Conservation (phyloP, 257 asterid genomes). For the Anisodus acutangulus region DNA sequence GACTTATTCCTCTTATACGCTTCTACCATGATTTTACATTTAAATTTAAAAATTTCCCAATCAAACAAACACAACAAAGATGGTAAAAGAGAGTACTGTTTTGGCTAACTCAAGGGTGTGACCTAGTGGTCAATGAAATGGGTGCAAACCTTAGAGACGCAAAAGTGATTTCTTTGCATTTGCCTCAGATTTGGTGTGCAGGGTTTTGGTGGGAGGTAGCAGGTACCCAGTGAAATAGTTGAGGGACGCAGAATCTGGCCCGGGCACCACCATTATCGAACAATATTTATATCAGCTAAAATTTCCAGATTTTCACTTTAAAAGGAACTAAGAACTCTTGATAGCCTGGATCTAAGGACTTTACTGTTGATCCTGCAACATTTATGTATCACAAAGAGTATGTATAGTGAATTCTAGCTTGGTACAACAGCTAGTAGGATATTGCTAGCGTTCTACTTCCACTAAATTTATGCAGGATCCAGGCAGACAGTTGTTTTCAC, state of each 20-base stretch:
- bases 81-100: not conserved
- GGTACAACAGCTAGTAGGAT: not conserved
- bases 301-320: not conserved
- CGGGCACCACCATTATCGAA: not conserved
- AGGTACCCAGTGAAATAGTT: not conserved
- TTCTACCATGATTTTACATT: not conserved
- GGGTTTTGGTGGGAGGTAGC: not conserved
- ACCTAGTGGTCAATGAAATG: not conserved
- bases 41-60: not conserved
- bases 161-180: not conserved
- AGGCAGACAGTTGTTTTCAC: not conserved
- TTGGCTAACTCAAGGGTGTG: not conserved
- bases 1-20: not conserved
- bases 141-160: not conserved
- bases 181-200: not conserved
- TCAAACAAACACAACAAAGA: not conserved
- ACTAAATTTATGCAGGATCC: not conserved
- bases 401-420: not conserved
- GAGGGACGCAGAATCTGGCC: not conserved
- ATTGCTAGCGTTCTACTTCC: not conserved
- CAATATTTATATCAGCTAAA: not conserved
- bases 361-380: constrained; percentile 20
- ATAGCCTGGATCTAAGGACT: not conserved
- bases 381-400: not conserved
- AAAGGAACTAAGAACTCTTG: constrained; percentile 1